phyloP scores from a whole-genome alignment of 805 yeast species.

The Barnettozyma populi region DNA sequence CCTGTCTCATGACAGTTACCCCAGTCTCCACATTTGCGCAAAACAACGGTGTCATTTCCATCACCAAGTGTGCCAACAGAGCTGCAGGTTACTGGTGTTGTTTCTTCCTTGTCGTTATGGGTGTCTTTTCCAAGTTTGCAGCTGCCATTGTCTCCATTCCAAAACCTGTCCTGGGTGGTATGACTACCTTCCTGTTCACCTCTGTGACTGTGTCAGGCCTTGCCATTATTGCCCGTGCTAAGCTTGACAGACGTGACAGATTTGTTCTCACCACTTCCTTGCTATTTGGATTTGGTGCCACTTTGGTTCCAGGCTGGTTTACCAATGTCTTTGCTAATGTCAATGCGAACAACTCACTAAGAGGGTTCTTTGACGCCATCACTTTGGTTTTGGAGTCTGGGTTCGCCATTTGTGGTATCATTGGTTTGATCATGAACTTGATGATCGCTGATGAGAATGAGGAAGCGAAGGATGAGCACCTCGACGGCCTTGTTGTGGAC shows the following conservation, averaged over 20 bases:
- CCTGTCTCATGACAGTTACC: slow-evolving; percentile 78
- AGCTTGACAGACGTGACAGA: slow-evolving; percentile 66
- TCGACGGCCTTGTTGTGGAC: slow-evolving; percentile 16
- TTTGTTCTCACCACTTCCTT: slow-evolving; percentile 61
- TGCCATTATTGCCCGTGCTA: slow-evolving; percentile 48
- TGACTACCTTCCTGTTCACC: slow-evolving; percentile 75
- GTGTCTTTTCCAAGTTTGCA: slow-evolving; percentile 79
- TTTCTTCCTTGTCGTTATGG: slow-evolving; percentile 79
- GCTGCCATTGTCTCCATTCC: slow-evolving; percentile 88
- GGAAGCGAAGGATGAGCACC: slow-evolving; percentile 4
- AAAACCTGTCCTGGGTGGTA: slow-evolving; percentile 76
- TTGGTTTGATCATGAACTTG: slow-evolving; percentile 57
- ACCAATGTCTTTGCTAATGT: slow-evolving; percentile 55
- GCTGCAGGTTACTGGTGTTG: slow-evolving; percentile 77
- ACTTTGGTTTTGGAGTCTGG: slow-evolving; percentile 67
- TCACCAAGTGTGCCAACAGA: slow-evolving; percentile 88
- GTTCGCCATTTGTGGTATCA: slow-evolving; percentile 62
- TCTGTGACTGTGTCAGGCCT: slow-evolving; percentile 74
- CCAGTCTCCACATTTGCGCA: slow-evolving; percentile 93
- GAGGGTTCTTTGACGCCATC: slow-evolving; percentile 64
- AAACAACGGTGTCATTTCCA: slow-evolving; percentile 89
- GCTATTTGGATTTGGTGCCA: slow-evolving; percentile 63
- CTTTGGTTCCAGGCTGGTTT: slow-evolving; percentile 64
- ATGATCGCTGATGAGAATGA: slow-evolving; percentile 35
- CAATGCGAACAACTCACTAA: slow-evolving; percentile 48